Conservation (phyloP, 2,329 filamentous ascomycete species). For the Sporothrix globosa region DNA sequence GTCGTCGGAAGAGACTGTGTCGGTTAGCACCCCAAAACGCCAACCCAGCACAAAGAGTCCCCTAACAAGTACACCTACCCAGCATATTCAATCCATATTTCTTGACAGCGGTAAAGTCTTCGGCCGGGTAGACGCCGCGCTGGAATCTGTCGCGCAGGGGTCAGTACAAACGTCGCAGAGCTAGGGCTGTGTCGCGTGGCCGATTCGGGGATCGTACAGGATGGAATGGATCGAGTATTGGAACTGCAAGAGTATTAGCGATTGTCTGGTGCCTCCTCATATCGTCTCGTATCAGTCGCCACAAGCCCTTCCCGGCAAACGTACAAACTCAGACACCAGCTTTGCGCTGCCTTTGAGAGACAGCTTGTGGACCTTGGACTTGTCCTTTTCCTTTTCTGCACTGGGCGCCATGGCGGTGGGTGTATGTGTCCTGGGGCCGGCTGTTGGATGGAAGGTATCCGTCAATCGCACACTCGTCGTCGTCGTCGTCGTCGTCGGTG, state of each 20-base stretch:
- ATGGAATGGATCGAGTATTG: constrained; percentile 99
- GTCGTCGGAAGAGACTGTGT: constrained; percentile 86
- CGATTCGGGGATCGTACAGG: constrained; percentile 58
- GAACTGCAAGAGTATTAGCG: constrained; percentile 58
- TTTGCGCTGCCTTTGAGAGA: constrained; percentile 83
- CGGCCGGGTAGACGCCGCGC: constrained; percentile 81
- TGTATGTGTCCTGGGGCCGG: not conserved
- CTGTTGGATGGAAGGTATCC: not conserved
- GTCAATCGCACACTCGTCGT: not conserved
- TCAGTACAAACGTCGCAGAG: not conserved
- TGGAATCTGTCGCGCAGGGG: constrained; percentile 67
- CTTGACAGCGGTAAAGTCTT: constrained; percentile 96
- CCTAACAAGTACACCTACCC: constrained; percentile 47
- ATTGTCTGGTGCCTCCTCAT: not conserved
- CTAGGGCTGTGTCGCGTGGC: too few relatives aligned
- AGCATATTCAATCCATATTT: constrained; percentile 99
- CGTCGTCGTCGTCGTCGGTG: not conserved
- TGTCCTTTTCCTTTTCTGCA: constrained; percentile 58
- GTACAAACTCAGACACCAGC: constrained; percentile 91
- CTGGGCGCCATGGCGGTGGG: constrained; percentile 33
- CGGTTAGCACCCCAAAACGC: not conserved
- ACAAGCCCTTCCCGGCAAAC: constrained; percentile 43
- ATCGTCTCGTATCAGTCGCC: not conserved
- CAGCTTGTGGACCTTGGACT: constrained; percentile 93
- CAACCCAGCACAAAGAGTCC: not conserved